These are phyloP conservation scores for Trametes gibbosa DNA, from an alignment of 768 basidiomycete genomes.

Conservation along the genomic window DNA sequence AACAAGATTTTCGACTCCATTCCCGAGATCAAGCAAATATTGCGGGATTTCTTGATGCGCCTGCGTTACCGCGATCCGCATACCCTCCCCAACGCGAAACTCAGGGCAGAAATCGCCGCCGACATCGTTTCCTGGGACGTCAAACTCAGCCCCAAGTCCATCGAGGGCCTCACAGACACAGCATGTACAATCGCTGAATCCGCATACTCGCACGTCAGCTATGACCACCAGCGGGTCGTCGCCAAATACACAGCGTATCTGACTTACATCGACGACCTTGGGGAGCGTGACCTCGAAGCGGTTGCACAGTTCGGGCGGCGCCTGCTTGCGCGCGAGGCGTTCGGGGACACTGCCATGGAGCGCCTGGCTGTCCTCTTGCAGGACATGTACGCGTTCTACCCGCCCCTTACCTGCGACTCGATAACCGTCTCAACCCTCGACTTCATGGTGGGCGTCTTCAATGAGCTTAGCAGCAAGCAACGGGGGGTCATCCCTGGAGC, in stretches of 20 bases:
- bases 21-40: neutral
- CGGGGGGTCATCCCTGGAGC: constrained; percentile 27
- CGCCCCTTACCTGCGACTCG: constrained; percentile 23
- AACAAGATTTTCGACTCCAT: neutral
- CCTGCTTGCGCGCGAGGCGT: constrained; percentile 29
- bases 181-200: neutral
- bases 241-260: constrained; percentile 39
- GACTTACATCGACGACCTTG: constrained; percentile 38
- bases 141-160: neutral
- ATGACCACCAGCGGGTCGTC: constrained; percentile 33
- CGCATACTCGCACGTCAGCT: constrained; percentile 12
- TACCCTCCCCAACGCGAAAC: neutral
- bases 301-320: constrained; percentile 35
- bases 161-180: neutral
- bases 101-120: neutral
- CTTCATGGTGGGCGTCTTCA: constrained; percentile 31
- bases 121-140: neutral
- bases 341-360: constrained; percentile 33
- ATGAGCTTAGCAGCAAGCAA: constrained; percentile 32
- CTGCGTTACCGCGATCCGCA: neutral
- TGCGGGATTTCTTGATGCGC: neutral
- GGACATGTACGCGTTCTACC: constrained; percentile 30
- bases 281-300: constrained; percentile 20
- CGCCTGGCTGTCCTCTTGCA: constrained; percentile 34
- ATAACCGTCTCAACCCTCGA: constrained; percentile 33